Percentiles rank a stretch among this genome's conserved stretches.
Evolutionary conservation across 345 rosid species (phyloP).

Genomic region (Hevea brasiliensis): DNA sequence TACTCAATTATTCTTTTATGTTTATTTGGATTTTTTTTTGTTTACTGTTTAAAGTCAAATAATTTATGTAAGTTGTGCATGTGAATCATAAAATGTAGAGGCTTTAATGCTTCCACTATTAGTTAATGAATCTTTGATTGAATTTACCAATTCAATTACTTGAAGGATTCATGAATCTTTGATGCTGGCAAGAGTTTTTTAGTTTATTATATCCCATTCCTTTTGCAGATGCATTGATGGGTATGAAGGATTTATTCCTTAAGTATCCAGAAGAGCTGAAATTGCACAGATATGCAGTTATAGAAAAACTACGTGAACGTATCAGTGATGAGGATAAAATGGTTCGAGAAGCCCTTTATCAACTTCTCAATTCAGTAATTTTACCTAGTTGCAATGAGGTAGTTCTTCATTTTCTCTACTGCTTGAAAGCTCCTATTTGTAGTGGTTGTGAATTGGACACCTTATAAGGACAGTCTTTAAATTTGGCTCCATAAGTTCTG

Average conservation of each 20-base stretch:
- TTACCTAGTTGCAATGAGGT: slow-evolving; percentile 81
- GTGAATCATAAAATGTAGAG: background rate
- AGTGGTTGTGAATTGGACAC: background rate
- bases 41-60: no score
- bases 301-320: slow-evolving; percentile 71
- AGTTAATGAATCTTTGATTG: background rate
- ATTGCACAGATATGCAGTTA: slow-evolving; percentile 49
- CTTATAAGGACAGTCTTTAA: background rate
- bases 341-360: slow-evolving; percentile 63
- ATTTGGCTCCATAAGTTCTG: background rate
- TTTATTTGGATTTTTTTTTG: background rate
- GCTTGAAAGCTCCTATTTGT: background rate
- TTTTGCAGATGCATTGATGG: no score
- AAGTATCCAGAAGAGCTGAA: slow-evolving; percentile 68
- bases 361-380: slow-evolving; percentile 53
- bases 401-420: slow-evolving; percentile 4
- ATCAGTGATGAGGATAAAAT: slow-evolving; percentile 60
- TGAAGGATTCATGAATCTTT: no score
- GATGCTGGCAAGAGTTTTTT: no score
- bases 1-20: background rate
- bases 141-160: background rate
- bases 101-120: background rate
- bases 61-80: background rate
- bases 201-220: no score
- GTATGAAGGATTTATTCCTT: slow-evolving; percentile 57